Evolutionary conservation across 2,329 filamentous ascomycete species (phyloP), one percentile per base, ranked within the genome.

Genomic region (Neofusicoccum umdonicola): DNA sequence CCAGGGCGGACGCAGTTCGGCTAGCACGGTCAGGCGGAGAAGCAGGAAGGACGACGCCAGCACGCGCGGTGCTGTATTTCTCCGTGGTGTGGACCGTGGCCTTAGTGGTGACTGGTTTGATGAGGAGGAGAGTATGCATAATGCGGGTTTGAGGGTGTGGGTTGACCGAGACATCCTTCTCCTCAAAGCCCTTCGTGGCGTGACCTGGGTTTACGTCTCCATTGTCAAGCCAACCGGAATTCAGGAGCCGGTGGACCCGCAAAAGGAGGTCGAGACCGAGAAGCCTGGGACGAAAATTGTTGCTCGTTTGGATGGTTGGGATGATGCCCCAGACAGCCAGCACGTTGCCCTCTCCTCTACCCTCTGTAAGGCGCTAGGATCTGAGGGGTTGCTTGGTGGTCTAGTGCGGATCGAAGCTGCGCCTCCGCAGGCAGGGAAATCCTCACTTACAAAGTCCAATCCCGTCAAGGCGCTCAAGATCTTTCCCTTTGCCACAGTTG

Each of bases 391-490:
- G 60, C 90, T 96, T 9, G 95, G 95, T 12, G 92, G 93, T 0
- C 87, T 98, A 47, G 85, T 97, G 64, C 92, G 94, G 67, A 84
- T 99, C 35, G 93, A 98, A 73, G 88, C 91, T 9, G 93, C 94
- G 0, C 87, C 91, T 13, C 80, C 84, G 45, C 90, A 90, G 61
- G 80, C 92, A n/a, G 82, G 88, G 5, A 87, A 87, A 65, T 77
- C 79, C 1, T 78, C 80, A 42, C 42, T 60, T n/a, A 66, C 76
- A 42, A 81, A 80, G 65, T 67, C 62, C 42, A 51, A 39, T 70
- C 71, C 78, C 67, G 81, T 92, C 4, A 86, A 87, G 76, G 81
- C 86, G 4, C 79, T 98, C 65, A 93, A 91, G 70, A 81, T 99
- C 1, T 91, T 90, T 64, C 95, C 95, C 0, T 98, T 97, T 71